Conservation (phyloP, 2,329 filamentous ascomycete species). For the Amauroascus niger region DNA sequence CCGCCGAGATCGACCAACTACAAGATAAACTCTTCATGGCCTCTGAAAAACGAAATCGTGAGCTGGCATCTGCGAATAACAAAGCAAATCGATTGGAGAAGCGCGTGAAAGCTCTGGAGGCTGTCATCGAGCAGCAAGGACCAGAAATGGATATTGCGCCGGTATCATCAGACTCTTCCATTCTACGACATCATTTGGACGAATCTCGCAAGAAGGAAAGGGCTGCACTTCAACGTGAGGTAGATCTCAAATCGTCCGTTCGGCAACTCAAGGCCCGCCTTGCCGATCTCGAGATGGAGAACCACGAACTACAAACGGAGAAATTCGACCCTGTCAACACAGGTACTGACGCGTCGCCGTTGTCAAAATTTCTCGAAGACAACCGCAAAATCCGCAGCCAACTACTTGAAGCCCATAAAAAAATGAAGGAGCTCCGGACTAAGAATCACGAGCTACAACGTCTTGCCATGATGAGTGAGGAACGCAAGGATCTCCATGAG, state of each 20-base stretch:
- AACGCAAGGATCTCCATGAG: constrained; percentile 38
- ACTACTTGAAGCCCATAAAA: constrained; percentile 51
- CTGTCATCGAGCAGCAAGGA: constrained; percentile 48
- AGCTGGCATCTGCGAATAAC: constrained; percentile 46
- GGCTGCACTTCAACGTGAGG: constrained; percentile 56
- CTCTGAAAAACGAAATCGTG: constrained; percentile 38
- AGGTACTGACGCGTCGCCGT: constrained; percentile 44
- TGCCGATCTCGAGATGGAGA: constrained; percentile 55
- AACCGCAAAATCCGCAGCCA: constrained; percentile 51
- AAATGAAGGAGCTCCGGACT: constrained; percentile 46
- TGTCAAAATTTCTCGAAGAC: constrained; percentile 41
- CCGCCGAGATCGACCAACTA: constrained; percentile 41
- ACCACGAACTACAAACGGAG: constrained; percentile 50
- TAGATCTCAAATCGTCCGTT: constrained; percentile 51
- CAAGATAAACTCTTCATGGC: constrained; percentile 41
- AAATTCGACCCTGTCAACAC: constrained; percentile 46
- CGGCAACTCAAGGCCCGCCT: constrained; percentile 57
- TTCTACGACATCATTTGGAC: constrained; percentile 54
- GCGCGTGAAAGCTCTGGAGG: constrained; percentile 41
- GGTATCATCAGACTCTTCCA: constrained; percentile 44
- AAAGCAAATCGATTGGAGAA: constrained; percentile 58
- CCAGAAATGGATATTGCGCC: constrained; percentile 26
- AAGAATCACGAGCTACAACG: constrained; percentile 45
- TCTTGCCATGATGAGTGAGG: constrained; percentile 40
- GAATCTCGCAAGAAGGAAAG: constrained; percentile 57